These are phyloP conservation scores for Diaporthe velutina DNA, from an alignment of 2,329 filamentous ascomycete species.

Conservation along the genomic window DNA sequence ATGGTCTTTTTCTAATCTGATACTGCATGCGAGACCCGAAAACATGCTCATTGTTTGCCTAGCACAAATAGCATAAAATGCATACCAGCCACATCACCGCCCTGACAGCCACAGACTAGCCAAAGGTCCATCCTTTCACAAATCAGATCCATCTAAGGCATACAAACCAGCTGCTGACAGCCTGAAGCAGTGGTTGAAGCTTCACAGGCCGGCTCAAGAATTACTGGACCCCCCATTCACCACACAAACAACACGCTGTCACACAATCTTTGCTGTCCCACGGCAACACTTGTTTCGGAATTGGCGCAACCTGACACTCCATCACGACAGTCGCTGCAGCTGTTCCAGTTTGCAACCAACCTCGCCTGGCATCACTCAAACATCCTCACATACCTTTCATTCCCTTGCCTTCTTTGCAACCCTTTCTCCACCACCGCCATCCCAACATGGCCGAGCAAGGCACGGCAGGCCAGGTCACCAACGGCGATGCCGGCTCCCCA, in stretches of 20 bases:
- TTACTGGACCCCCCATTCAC: background rate
- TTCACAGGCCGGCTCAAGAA: background rate
- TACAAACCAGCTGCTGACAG: background rate
- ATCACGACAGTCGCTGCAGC: background rate
- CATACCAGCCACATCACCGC: conserved; percentile 4
- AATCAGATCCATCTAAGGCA: background rate
- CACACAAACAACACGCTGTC: background rate
- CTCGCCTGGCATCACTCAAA: background rate
- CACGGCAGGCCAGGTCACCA: background rate
- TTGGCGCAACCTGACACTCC: background rate
- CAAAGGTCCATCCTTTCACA: background rate
- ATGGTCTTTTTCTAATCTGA: background rate
- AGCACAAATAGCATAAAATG: conserved; percentile 6
- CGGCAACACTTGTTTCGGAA: background rate
- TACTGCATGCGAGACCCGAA: background rate
- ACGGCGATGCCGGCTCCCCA: background rate
- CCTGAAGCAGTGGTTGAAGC: background rate
- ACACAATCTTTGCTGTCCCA: conserved; percentile 23
- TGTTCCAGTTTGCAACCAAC: background rate
- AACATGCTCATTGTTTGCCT: conserved; percentile 30
- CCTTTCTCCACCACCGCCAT: background rate
- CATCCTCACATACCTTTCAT: background rate
- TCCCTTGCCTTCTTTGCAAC: background rate
- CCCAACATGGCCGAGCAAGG: background rate
- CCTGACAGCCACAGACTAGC: background rate